phyloP scores from a whole-genome alignment of 306 rosid species.

The Dryas drummondii region DNA sequence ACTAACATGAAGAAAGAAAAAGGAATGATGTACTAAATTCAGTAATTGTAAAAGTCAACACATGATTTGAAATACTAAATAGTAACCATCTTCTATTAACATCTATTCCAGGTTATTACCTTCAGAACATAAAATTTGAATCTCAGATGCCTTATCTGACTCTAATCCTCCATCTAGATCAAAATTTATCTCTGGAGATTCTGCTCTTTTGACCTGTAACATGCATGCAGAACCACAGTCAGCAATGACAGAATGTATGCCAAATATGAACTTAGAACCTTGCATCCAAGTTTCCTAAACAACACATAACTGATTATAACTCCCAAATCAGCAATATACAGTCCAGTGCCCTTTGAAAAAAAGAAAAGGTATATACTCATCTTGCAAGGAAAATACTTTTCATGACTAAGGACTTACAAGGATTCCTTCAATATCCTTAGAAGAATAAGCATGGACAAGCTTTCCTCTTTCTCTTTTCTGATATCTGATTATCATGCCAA shows the following conservation, averaged over 20 bases:
- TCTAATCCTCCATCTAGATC: constrained; percentile 42
- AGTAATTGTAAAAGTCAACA: neutral
- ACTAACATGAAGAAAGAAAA: neutral
- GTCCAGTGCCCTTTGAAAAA: neutral
- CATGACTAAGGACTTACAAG: constrained; percentile 53
- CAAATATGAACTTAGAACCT: neutral
- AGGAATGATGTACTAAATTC: neutral
- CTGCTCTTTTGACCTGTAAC: constrained; percentile 60
- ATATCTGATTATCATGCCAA: constrained; percentile 48
- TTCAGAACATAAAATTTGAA: constrained; percentile 35
- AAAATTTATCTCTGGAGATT: constrained; percentile 32
- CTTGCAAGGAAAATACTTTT: neutral
- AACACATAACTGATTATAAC: neutral
- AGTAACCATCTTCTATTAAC: neutral
- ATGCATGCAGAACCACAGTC: constrained; percentile 29
- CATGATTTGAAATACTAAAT: neutral
- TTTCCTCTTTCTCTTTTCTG: constrained; percentile 87
- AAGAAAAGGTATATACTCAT: neutral
- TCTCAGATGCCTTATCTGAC: constrained; percentile 37
- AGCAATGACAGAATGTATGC: constrained; percentile 14
- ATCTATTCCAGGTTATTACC: constrained; percentile 39
- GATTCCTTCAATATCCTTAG: constrained; percentile 89
- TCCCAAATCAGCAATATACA: neutral
- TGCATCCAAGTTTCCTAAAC: neutral
- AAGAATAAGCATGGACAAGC: constrained; percentile 78